A percentile compares a stretch with the other conserved stretches of the same genome.
These are phyloP conservation scores for Avena insularis DNA, from an alignment of 176 grass and related monocot genomes.

Conservation along the genomic window DNA sequence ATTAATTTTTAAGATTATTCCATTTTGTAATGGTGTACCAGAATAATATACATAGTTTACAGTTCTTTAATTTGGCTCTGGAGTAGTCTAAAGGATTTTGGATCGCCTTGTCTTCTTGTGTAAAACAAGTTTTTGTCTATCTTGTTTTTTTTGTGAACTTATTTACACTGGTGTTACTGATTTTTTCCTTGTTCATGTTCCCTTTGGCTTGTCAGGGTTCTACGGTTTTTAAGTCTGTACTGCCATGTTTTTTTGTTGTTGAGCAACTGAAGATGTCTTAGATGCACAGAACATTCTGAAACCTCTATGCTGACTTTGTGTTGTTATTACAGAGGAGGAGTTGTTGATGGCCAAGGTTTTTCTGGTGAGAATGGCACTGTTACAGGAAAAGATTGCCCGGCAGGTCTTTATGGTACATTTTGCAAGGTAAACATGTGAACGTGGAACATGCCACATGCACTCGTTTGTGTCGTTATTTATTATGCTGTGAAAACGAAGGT, in stretches of 20 bases:
- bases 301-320: slow-evolving; percentile 21
- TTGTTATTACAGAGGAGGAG: slow-evolving; percentile 69
- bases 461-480: slow-evolving; percentile 20
- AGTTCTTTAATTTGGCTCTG: slow-evolving; percentile 17
- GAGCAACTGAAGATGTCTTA: slow-evolving; percentile 24
- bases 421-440: slow-evolving; percentile 77
- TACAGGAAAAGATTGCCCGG: slow-evolving; percentile 85
- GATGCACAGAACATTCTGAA: slow-evolving; percentile 21
- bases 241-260: slow-evolving; percentile 13
- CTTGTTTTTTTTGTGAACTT: not conserved
- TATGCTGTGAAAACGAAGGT: not conserved
- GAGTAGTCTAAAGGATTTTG: slow-evolving; percentile 33
- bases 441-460: not conserved
- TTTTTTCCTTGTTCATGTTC: not conserved
- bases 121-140: not conserved
- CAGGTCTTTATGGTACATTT: slow-evolving; percentile 97
- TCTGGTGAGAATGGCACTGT: slow-evolving; percentile 89
- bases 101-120: slow-evolving; percentile 14
- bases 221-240: not conserved
- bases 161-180: not conserved
- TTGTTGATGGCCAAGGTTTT: slow-evolving; percentile 69
- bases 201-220: slow-evolving; percentile 10
- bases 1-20: slow-evolving; percentile 8
- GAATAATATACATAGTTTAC: slow-evolving; percentile 13
- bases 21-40: not conserved